Evolutionary conservation across 495 filamentous ascomycete genomes (phyloP).

Genomic region (Penicillium dipodomyicola): DNA sequence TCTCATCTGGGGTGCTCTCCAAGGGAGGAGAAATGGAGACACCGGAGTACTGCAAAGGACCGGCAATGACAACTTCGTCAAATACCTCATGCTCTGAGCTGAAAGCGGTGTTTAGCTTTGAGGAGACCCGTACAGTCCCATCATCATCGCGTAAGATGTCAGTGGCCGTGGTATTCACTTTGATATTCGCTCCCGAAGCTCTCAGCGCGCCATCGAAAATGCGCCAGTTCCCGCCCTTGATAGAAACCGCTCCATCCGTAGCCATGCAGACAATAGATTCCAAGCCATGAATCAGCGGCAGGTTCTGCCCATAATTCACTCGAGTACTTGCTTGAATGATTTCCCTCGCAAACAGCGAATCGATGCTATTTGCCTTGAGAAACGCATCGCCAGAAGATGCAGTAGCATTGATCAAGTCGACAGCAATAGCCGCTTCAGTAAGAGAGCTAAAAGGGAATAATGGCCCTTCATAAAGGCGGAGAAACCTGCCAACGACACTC

Average conservation of each 20-base stretch:
- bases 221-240: slow-evolving; percentile 90
- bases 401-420: slow-evolving; percentile 64
- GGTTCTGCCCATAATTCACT: slow-evolving; percentile 93
- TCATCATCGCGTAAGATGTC: slow-evolving; percentile 51
- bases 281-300: slow-evolving; percentile 79
- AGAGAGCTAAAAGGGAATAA: slow-evolving; percentile 81
- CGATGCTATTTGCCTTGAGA: slow-evolving; percentile 66
- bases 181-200: slow-evolving; percentile 55
- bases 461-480: slow-evolving; percentile 76
- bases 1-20: slow-evolving; percentile 58
- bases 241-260: slow-evolving; percentile 73
- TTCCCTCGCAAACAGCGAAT: slow-evolving; percentile 66
- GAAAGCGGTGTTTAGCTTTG: slow-evolving; percentile 27
- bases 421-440: slow-evolving; percentile 58
- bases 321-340: slow-evolving; percentile 90
- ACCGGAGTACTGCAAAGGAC: slow-evolving; percentile 72
- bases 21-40: slow-evolving; percentile 56
- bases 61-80: slow-evolving; percentile 77
- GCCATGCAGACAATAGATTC: slow-evolving; percentile 95
- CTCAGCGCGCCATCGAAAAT: slow-evolving; percentile 84
- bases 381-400: slow-evolving; percentile 68
- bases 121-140: slow-evolving; percentile 52
- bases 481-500: slow-evolving; percentile 66
- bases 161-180: slow-evolving; percentile 69
- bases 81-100: slow-evolving; percentile 49